Conservation (phyloP, 2,329 filamentous ascomycete genomes). For the Sporothrix brunneoviolacea region DNA sequence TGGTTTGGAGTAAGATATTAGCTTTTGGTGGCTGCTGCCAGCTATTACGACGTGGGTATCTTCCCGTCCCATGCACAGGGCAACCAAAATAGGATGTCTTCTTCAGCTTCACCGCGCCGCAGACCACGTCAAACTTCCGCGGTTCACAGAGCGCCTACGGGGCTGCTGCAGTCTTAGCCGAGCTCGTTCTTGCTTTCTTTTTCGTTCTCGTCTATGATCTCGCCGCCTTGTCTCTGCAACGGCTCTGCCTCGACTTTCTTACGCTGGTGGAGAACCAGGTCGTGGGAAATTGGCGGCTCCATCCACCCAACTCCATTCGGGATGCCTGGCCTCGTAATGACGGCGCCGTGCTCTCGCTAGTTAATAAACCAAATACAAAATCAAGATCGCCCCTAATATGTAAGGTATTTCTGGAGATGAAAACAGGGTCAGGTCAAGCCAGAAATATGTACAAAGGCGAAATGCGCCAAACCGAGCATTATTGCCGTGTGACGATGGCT, state of each 20-base stretch:
- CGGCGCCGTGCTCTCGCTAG: slow-evolving; percentile 2
- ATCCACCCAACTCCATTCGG: slow-evolving; percentile 6
- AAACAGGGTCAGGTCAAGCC: not conserved
- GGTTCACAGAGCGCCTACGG: too few species aligned
- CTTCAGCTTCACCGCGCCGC: not conserved
- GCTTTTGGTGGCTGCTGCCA: too few species aligned
- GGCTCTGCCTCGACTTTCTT: slow-evolving; percentile 11
- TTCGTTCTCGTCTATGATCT: not conserved
- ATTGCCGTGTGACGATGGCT: too few species aligned
- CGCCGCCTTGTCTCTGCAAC: slow-evolving; percentile 5
- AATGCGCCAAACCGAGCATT: too few species aligned
- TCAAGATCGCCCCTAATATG: not conserved
- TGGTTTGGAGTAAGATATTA: too few species aligned
- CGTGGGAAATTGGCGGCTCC: slow-evolving; percentile 16
- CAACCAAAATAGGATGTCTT: too few species aligned
- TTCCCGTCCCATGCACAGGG: too few species aligned
- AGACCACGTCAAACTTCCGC: slow-evolving; percentile 2
- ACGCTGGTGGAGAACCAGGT: slow-evolving; percentile 10
- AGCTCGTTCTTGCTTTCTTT: not conserved
- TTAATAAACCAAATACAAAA: not conserved
- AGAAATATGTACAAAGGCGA: too few species aligned
- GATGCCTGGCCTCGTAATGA: slow-evolving; percentile 2
- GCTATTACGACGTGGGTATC: too few species aligned
- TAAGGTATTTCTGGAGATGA: not conserved
- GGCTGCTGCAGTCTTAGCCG: too few species aligned